A percentile compares a stretch with the other conserved stretches of the same genome.
These are phyloP conservation scores for Colletotrichum noveboracense DNA, from an alignment of 2,329 filamentous ascomycete species.

Conservation along the genomic window DNA sequence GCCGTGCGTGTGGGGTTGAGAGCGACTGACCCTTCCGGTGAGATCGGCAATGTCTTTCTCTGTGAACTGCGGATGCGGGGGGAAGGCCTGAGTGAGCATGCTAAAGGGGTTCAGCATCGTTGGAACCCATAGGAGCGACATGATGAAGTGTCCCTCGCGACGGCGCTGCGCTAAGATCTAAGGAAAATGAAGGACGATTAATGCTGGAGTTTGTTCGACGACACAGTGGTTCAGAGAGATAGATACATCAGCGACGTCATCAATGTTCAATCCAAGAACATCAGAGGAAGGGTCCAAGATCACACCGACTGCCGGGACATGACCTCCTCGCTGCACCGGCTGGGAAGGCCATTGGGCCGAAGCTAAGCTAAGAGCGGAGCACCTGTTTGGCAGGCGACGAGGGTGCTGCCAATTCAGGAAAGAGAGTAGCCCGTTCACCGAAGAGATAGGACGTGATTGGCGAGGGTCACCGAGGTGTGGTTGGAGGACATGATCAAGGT, in stretches of 20 bases:
- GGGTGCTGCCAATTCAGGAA: not conserved
- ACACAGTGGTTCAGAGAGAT: not conserved
- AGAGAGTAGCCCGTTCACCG: not conserved
- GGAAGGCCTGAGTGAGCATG: conserved; percentile 29
- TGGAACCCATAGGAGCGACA: not conserved
- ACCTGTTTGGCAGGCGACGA: not conserved
- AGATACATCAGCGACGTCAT: not conserved
- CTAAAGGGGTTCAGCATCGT: conserved; percentile 17
- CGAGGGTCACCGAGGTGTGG: not conserved
- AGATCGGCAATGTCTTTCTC: conserved; percentile 46
- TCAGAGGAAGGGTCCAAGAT: not conserved
- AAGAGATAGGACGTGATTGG: not conserved
- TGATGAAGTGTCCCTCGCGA: not conserved
- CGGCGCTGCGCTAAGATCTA: not conserved
- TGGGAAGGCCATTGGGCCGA: conserved; percentile 1
- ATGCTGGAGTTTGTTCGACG: not conserved
- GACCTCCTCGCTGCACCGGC: not conserved
- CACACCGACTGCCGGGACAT: not conserved
- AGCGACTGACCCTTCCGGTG: conserved; percentile 35
- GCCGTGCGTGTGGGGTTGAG: no score
- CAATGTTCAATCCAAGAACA: not conserved
- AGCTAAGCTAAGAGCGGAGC: conserved; percentile 13
- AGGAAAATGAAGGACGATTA: not conserved
- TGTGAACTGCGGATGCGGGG: conserved; percentile 44
- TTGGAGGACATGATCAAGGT: not conserved